A percentile compares a stretch with the other conserved stretches of the same genome.
Conservation (phyloP, 371 early-diverging fungal species). For the Amoeboradix gromovi region DNA sequence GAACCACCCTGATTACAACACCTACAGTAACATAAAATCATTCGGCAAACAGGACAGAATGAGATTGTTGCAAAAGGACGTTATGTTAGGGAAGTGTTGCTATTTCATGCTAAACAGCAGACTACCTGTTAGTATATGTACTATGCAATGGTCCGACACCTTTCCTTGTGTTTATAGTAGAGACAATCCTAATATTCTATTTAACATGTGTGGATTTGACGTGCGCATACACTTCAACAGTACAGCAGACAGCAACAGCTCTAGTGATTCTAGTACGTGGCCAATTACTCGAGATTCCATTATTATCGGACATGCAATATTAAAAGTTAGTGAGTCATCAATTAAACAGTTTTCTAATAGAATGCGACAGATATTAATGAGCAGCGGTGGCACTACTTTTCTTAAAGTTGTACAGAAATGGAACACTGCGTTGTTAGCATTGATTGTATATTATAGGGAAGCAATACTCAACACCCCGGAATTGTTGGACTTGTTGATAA, state of each 20-base stretch:
- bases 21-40: slow-evolving; percentile 23
- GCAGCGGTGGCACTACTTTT: slow-evolving; percentile 84
- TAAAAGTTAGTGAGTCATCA: slow-evolving; percentile 75
- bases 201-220: slow-evolving; percentile 64
- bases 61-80: slow-evolving; percentile 95
- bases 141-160: slow-evolving; percentile 87
- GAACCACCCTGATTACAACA: slow-evolving; percentile 30
- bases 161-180: slow-evolving; percentile 81
- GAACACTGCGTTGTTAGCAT: slow-evolving; percentile 70
- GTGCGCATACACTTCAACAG: slow-evolving; percentile 30
- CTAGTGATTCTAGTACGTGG: slow-evolving; percentile 69
- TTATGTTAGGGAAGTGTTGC: slow-evolving; percentile 68
- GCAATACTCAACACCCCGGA: slow-evolving; percentile 90
- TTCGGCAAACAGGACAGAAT: slow-evolving; percentile 96
- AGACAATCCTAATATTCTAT: slow-evolving; percentile 84
- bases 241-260: not conserved
- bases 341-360: slow-evolving; percentile 77
- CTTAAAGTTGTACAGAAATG: slow-evolving; percentile 93
- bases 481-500: slow-evolving; percentile 50
- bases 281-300: slow-evolving; percentile 11
- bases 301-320: slow-evolving; percentile 77
- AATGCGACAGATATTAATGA: slow-evolving; percentile 86
- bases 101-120: slow-evolving; percentile 96
- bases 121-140: slow-evolving; percentile 76
- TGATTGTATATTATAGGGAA: slow-evolving; percentile 93